Base-by-base conservation (phyloP, 441 rosid species). In the Capsella rubella region DNA sequence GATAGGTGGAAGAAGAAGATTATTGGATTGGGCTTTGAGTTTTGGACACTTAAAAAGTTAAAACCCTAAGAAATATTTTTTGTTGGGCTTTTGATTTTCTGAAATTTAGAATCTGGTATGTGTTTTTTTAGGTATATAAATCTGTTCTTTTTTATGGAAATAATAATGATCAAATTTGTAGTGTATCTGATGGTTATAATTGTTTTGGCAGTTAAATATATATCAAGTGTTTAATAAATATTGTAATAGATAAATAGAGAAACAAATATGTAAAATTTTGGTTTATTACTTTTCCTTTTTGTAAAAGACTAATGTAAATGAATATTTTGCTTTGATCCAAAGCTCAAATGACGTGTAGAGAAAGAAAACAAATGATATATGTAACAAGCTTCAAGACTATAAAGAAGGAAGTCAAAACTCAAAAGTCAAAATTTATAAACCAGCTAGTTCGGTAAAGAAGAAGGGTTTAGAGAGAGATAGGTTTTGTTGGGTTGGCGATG, bases 401-500 rank as follows among this genome's bases (percentile, higher is more conserved):
- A 59, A 28, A 18, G 35, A 43, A 55, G 8, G 15, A 43, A 55
- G 16, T 29, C 45, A 40, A 32, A 34, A 31, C 6, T 4, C 34
- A 34, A 34, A 46, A 57, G 65, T 47, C 15, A 37, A 65, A 54
- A 27, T 14, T 14, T 51, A 43, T 54, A n/a, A 28, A 5, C 61
- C 37, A 58, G 3, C 8, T 25, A n/a, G 43, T 59, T 59, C 10
- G 6, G 49, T 18, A 11, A 21, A 3, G 40, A 54, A 64, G 27
- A 43, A 39, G 25, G 11, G 10, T 27, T 35, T 21, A 21, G 25
- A 21, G 25, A 21, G 25, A 43, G 10, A 37, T 15, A 46, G 35
- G 14, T 12, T 3, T 64, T 32, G 25, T 21, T 21, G 25, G 15
- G 51, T 39, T 8, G 13, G 43, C 18, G 35, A 88, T 90, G 93